Evolutionary conservation across 805 yeast genomes (phyloP), one percentile per base, ranked within the genome.

Genomic region (Cyberlindnera mrakii): DNA sequence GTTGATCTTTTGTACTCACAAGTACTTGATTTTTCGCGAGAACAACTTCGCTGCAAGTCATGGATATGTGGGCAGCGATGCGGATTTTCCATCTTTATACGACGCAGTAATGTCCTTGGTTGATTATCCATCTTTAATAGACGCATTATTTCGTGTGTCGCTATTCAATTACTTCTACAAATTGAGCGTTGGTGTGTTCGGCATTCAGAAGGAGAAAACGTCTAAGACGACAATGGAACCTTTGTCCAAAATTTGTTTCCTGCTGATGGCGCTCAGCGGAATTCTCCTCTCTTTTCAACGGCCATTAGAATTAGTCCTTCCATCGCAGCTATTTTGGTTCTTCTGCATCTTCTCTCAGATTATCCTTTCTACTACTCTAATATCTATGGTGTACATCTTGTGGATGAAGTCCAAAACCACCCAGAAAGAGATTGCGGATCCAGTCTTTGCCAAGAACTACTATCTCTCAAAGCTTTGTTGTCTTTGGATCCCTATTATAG

Each of bases 351-450:
- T 19, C 23, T 19, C 23, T 19, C 23, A 19, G 23, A 5, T 19
- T 19, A 19, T 19, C 4, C 23, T 19, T n/a, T 43, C 41, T 34
- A 51, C 34, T 31, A 46, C 43, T 41, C 51, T 38, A 49, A 45
- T 36, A 49, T 53, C 38, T 47, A 51, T 16, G 55, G 42, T 29
- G 53, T 54, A 4, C 14, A 39, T 42, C 30, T 40, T 48, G 40
- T 48, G 42, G 46, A 43, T 40, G 42, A 48, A 48, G 33, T 47
- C 50, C 14, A 46, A 46, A 29, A 37, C 40, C 23, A 40, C 50
- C 4, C 41, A 41, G 27, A 35, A 35, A 14, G 50, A 48, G 32
- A 48, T 48, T 40, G 23, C 42, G 23, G 52, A 48, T 23, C 48
- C 50, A 6, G 38, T 48, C 5, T 48, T 46, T 32, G 37, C 42